Percentiles rank a stretch among this genome's conserved stretches.
These are phyloP conservation scores for Diaporthe australafricana DNA, from an alignment of 2,329 filamentous ascomycete species.

Conservation along the genomic window DNA sequence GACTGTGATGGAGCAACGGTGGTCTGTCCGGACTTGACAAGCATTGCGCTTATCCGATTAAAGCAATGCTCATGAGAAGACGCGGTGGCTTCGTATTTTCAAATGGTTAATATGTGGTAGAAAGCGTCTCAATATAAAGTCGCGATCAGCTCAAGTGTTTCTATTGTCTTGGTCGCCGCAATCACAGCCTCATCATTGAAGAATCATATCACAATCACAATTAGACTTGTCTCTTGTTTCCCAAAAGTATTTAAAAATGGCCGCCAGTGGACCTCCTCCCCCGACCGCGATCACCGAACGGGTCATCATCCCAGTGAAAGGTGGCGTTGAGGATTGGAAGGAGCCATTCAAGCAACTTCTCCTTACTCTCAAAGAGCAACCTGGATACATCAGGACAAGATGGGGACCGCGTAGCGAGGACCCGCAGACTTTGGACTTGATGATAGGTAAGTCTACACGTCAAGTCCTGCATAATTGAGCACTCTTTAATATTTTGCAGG, in stretches of 20 bases:
- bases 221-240: not conserved
- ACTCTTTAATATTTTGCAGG: slow-evolving; percentile 34
- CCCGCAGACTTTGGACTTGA: slow-evolving; percentile 43
- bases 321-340: slow-evolving; percentile 45
- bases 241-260: not conserved
- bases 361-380: slow-evolving; percentile 43
- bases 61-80: not conserved
- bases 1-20: not conserved
- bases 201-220: not conserved
- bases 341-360: slow-evolving; percentile 44
- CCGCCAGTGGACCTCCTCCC: slow-evolving; percentile 16
- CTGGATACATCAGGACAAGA: slow-evolving; percentile 45
- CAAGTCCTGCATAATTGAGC: not conserved
- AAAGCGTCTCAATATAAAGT: not conserved
- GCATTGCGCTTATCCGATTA: not conserved
- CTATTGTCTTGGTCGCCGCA: not conserved
- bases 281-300: slow-evolving; percentile 27
- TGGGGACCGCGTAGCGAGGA: slow-evolving; percentile 45
- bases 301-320: slow-evolving; percentile 41
- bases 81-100: not conserved
- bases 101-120: not conserved
- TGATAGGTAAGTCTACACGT: slow-evolving; percentile 39
- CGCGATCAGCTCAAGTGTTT: not conserved
- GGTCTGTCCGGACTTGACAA: slow-evolving; percentile 16
- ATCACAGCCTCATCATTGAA: not conserved